Evolutionary conservation across 2,329 filamentous ascomycete species (phyloP), one percentile per base, ranked within the genome.

Genomic region (Trichocomaceae sp.): DNA sequence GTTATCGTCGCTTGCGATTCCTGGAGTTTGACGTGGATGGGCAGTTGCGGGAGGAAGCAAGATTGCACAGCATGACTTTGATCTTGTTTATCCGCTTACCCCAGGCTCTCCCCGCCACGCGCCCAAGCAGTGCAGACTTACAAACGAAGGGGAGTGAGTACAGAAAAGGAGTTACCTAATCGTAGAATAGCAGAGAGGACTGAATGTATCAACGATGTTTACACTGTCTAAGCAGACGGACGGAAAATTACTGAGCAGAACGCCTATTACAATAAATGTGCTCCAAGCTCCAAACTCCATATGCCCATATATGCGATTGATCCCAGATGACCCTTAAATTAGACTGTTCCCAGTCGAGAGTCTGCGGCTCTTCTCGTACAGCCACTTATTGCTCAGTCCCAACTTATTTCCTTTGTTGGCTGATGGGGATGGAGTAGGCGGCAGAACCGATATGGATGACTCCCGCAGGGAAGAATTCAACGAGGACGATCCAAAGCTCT

Each of bases 301-400:
- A 15, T 50, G 26, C 37, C 26, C 45, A 20, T 19, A 50, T 29
- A 52, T 52, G 50, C 54, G 37, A 49, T 42, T 41, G n/a, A 26
- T 35, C 20, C 15, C 15, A n/a, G n/a, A n/a, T n/a, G n/a, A n/a
- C n/a, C n/a, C 45, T 52, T 37, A 56, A 26, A 52, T 56, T 29
- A 56, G 31, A 23, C 23, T 68, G 52, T 69, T 70, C 57, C 68
- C 71, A 12, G 70, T 63, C 35, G 71, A 73, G 22, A 72, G 60
- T 26, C 68, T 64, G 44, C 69, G 64, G 50, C 87, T 86, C 72
- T 85, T 88, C 71, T 96, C 90, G 67, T 96, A 97, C 57, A 96
- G 72, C 92, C 92, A 97, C 74, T 93, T 95, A 75, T 84, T 96
- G 72, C 92, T 96, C 66, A 96, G 67, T 0, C 84, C 84, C 51